Conservation (phyloP, 1,284 basidiomycete species). For the Cryptococcus sp. region DNA sequence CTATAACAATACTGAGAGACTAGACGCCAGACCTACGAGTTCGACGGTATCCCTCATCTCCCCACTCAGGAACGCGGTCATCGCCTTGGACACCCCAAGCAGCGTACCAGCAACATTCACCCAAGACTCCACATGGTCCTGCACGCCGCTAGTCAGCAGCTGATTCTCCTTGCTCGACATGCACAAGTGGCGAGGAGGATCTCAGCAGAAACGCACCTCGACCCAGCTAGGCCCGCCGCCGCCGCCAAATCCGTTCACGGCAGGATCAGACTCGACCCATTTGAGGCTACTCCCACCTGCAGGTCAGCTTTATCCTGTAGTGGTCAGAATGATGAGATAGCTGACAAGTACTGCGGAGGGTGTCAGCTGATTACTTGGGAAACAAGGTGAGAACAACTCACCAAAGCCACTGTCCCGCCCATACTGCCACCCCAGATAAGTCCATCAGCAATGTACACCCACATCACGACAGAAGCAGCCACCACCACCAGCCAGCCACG, state of each 20-base stretch:
- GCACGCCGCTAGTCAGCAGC: not conserved
- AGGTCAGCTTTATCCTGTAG: conserved; percentile 6
- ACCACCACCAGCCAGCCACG: too few relatives aligned
- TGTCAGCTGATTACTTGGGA: conserved; percentile 1
- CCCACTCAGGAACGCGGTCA: conserved; percentile 89
- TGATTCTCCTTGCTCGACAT: not conserved
- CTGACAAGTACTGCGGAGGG: conserved; percentile 42
- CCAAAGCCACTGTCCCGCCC: conserved; percentile 65
- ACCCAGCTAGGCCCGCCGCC: conserved; percentile 86
- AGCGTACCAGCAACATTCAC: conserved; percentile 85
- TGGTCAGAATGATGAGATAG: conserved; percentile 37
- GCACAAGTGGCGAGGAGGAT: not conserved
- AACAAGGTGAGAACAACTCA: conserved; percentile 17
- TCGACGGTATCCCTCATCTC: conserved; percentile 97
- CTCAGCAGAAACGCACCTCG: conserved; percentile 60
- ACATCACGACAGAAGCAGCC: too few relatives aligned
- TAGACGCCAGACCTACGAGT: conserved; percentile 41
- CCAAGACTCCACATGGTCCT: conserved; percentile 76
- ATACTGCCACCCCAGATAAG: conserved; percentile 56
- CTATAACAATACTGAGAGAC: too few relatives aligned
- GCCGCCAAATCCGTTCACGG: conserved; percentile 60
- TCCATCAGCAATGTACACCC: not conserved
- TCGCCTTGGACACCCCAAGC: conserved; percentile 76
- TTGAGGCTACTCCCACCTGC: conserved; percentile 62
- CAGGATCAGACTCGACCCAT: conserved; percentile 81